A percentile compares a stretch with the other conserved stretches of the same genome.
Evolutionary conservation across 495 filamentous ascomycete genomes (phyloP).

Genomic region (Achaetomiella virescens): DNA sequence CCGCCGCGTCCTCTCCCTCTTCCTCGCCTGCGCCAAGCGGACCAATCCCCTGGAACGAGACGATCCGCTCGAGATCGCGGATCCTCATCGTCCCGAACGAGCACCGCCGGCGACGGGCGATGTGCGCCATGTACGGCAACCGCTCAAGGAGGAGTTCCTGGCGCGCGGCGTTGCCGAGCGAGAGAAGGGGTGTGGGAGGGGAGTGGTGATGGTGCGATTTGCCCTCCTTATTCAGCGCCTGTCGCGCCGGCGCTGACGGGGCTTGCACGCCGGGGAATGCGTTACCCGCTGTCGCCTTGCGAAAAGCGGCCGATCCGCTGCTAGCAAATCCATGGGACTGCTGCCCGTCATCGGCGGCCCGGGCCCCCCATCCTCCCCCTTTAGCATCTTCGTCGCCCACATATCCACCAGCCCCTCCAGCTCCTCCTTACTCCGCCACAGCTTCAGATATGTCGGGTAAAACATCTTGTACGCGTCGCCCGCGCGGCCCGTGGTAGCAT

Average conservation of each 20-base stretch:
- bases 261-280: constrained; percentile 5
- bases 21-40: constrained; percentile 29
- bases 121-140: constrained; percentile 74
- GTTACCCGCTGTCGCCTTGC: constrained; percentile 22
- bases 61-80: constrained; percentile 62
- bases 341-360: constrained; percentile 11
- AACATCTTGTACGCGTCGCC: constrained; percentile 75
- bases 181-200: constrained; percentile 34
- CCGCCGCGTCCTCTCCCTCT: constrained; percentile 41
- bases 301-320: constrained; percentile 40
- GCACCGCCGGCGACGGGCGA: constrained; percentile 40
- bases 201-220: constrained; percentile 6
- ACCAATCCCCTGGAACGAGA: constrained; percentile 54
- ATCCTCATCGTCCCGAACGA: constrained; percentile 22
- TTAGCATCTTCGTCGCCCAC: constrained; percentile 54
- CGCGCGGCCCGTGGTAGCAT: constrained; percentile 38
- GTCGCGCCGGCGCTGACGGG: not conserved
- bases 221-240: not conserved
- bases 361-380: constrained; percentile 36
- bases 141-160: constrained; percentile 73
- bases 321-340: constrained; percentile 14
- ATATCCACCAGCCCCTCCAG: constrained; percentile 63
- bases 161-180: constrained; percentile 55
- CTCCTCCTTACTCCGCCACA: constrained; percentile 76
- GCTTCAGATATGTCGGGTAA: constrained; percentile 69